A percentile compares a stretch with the other conserved stretches of the same genome.
These are phyloP conservation scores for Catunica adiposa DNA, from an alignment of 2,329 filamentous ascomycete species.

Conservation along the genomic window DNA sequence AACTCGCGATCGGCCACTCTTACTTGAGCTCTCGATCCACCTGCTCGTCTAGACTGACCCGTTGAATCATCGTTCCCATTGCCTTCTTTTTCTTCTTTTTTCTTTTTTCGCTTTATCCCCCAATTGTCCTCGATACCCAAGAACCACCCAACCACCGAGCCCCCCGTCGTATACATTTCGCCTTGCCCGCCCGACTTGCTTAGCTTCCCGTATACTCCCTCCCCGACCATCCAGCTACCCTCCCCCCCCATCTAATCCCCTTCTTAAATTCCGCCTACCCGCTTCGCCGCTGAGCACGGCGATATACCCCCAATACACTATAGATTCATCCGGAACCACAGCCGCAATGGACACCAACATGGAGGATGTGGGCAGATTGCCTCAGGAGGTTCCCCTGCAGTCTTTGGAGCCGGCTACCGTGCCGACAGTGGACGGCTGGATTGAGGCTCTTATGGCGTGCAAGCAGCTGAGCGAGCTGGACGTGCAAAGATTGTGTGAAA, in stretches of 20 bases:
- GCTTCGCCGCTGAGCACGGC: neutral
- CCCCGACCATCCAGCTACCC: neutral
- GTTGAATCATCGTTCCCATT: conserved; percentile 15
- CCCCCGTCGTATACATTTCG: neutral
- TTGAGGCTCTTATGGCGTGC: conserved; percentile 94
- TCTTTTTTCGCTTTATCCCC: neutral
- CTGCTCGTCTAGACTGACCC: conserved; percentile 3
- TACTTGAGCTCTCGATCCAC: conserved; percentile 10
- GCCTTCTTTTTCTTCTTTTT: conserved; percentile 13
- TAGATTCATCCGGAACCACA: neutral
- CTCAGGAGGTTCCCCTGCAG: conserved; percentile 57
- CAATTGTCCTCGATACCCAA: neutral
- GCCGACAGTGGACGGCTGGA: conserved; percentile 91
- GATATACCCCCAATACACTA: neutral
- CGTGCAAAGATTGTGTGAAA: conserved; percentile 92
- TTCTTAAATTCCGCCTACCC: too few relatives aligned
- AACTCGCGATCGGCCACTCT: conserved; percentile 4
- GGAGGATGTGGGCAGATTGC: conserved; percentile 87
- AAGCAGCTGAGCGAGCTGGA: conserved; percentile 93
- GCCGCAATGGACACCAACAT: conserved; percentile 83
- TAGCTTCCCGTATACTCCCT: neutral
- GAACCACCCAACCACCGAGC: neutral
- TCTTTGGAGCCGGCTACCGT: conserved; percentile 67
- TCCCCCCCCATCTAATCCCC: neutral
- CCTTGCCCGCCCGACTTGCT: neutral